These are phyloP conservation scores for Barnettozyma siamensis DNA, from an alignment of 805 yeast genomes.

Conservation along the genomic window DNA sequence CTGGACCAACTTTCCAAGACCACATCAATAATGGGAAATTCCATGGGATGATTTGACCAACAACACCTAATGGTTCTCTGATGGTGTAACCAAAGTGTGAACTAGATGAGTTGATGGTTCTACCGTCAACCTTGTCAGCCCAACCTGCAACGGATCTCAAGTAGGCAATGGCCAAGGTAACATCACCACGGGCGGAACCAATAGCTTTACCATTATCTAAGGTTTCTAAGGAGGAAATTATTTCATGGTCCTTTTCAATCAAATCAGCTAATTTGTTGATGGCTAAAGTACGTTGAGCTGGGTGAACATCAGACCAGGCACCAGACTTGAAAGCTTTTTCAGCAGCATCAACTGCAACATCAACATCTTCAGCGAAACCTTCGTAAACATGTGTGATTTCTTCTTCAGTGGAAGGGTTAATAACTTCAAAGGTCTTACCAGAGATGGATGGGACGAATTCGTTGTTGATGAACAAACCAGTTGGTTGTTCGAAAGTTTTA, in stretches of 20 bases:
- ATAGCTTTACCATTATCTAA: slow-evolving; percentile 13
- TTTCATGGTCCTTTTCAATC: slow-evolving; percentile 10
- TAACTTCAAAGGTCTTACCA: slow-evolving; percentile 11
- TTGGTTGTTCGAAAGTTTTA: slow-evolving; percentile 12
- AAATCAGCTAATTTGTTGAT: slow-evolving; percentile 12
- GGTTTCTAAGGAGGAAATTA: slow-evolving; percentile 10
- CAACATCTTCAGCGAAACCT: slow-evolving; percentile 10
- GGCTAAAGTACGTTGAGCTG: slow-evolving; percentile 11
- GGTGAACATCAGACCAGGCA: slow-evolving; percentile 10
- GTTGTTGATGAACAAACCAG: slow-evolving; percentile 13
- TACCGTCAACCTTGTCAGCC: slow-evolving; percentile 15
- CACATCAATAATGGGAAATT: slow-evolving; percentile 13
- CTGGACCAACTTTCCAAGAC: slow-evolving; percentile 15
- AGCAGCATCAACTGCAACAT: slow-evolving; percentile 12
- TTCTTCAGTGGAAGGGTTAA: slow-evolving; percentile 12
- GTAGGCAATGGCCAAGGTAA: slow-evolving; percentile 9
- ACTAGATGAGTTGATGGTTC: slow-evolving; percentile 11
- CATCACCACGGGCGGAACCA: slow-evolving; percentile 14
- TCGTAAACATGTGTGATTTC: slow-evolving; percentile 11
- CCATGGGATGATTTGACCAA: slow-evolving; percentile 15
- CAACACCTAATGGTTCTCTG: slow-evolving; percentile 14
- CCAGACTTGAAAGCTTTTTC: slow-evolving; percentile 11
- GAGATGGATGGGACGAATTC: slow-evolving; percentile 9
- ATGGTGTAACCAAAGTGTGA: slow-evolving; percentile 10
- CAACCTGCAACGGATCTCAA: slow-evolving; percentile 14